Conservation (phyloP, 192 early-diverging fungal genomes). For the Jimgerdemannia flammicorona region DNA sequence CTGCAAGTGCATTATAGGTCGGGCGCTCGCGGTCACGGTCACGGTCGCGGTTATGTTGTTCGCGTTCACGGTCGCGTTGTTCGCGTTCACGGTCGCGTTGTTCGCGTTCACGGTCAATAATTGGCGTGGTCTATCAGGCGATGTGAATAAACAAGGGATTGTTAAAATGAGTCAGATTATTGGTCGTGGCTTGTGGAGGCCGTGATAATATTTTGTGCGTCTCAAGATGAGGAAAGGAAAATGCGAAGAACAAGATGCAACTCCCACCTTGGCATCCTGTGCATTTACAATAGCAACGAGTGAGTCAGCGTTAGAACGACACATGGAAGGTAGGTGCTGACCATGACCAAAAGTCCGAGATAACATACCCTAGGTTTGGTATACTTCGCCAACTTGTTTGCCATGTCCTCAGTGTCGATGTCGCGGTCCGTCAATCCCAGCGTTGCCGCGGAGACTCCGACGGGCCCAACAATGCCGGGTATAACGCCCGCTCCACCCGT, state of each 20-base stretch:
- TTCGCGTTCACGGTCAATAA: background rate
- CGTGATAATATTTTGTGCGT: background rate
- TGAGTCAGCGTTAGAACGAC: background rate
- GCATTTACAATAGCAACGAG: background rate
- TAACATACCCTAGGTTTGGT: background rate
- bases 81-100: background rate
- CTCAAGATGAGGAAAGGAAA: background rate
- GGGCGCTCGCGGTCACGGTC: background rate
- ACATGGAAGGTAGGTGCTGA: background rate
- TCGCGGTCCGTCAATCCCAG: slow-evolving; percentile 28
- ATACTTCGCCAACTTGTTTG: slow-evolving; percentile 11
- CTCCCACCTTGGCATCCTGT: background rate
- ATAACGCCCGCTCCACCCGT: slow-evolving; percentile 16
- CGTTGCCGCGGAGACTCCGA: slow-evolving; percentile 28
- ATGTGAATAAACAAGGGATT: too few species aligned
- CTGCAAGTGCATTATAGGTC: background rate
- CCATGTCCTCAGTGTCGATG: slow-evolving; percentile 34
- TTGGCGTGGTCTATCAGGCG: background rate
- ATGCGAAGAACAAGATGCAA: background rate
- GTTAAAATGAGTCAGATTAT: too few species aligned
- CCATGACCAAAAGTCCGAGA: too few species aligned
- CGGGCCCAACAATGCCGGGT: slow-evolving; percentile 49
- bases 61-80: background rate
- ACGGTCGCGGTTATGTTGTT: background rate
- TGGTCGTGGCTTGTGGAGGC: too few species aligned